Percentiles rank a stretch among this genome's conserved stretches.
phyloP scores from a whole-genome alignment of 768 basidiomycete species.

The Lactarius sanguifluus region DNA sequence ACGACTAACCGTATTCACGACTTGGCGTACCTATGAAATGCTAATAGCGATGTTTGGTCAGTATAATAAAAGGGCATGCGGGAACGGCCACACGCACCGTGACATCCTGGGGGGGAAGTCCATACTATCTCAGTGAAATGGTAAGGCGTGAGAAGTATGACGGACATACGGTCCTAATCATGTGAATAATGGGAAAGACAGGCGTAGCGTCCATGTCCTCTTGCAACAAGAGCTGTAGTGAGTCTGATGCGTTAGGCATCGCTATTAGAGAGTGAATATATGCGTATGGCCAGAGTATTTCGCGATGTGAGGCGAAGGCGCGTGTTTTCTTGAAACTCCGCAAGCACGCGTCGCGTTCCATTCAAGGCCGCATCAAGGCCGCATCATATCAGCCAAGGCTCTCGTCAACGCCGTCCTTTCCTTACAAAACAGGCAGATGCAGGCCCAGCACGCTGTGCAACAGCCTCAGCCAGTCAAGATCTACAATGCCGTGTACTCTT shows the following conservation, averaged over 20 bases:
- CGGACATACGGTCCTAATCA: constrained; percentile 60
- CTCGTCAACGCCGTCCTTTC: background rate
- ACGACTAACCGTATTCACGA: constrained; percentile 7
- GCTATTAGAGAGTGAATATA: background rate
- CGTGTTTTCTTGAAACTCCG: constrained; percentile 30
- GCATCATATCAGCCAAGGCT: background rate
- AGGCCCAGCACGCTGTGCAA: constrained; percentile 23
- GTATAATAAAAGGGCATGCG: constrained; percentile 2
- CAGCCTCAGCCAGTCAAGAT: constrained; percentile 66
- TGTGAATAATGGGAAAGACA: constrained; percentile 81
- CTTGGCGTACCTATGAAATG: constrained; percentile 63
- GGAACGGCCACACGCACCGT: constrained; percentile 6
- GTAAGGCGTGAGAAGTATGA: constrained; percentile 1
- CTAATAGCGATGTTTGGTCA: constrained; percentile 37
- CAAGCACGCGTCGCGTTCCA: constrained; percentile 27
- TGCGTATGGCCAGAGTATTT: background rate
- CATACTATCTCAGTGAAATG: background rate
- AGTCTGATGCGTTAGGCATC: constrained; percentile 22
- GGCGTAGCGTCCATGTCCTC: constrained; percentile 56
- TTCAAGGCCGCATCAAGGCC: no score
- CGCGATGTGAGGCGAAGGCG: background rate
- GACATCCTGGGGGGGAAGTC: constrained; percentile 19
- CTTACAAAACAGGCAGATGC: constrained; percentile 18
- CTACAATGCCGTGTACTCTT: constrained; percentile 91
- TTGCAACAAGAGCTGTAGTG: constrained; percentile 45